Conservation (phyloP, 2,329 filamentous ascomycete species). For the Phialophora chinensis region DNA sequence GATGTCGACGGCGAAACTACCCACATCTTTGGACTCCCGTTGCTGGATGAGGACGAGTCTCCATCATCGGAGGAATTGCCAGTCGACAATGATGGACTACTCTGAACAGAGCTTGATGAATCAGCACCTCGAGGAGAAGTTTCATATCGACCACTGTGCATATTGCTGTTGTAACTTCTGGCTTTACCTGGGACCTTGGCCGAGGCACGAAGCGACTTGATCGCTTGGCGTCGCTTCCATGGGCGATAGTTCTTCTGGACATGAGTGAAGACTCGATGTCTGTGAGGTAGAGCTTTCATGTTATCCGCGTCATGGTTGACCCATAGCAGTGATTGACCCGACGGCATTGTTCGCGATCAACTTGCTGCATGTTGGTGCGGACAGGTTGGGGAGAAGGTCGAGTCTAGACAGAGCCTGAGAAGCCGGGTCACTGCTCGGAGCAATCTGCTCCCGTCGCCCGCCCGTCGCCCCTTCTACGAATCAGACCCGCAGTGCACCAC, state of each 20-base stretch:
- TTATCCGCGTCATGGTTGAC: slow-evolving; percentile 25
- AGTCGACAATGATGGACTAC: not conserved
- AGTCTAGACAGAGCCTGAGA: not conserved
- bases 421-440: not conserved
- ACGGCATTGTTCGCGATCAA: slow-evolving; percentile 6
- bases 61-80: not conserved
- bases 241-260: slow-evolving; percentile 24
- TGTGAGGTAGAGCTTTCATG: slow-evolving; percentile 21
- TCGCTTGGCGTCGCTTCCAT: slow-evolving; percentile 25
- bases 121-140: not conserved
- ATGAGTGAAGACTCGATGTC: slow-evolving; percentile 23
- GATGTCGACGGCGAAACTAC: slow-evolving; percentile 1
- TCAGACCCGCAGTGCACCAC: not conserved
- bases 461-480: not conserved
- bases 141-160: too few species aligned
- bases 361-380: not conserved
- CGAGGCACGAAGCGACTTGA: slow-evolving; percentile 15
- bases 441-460: not conserved
- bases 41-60: not conserved
- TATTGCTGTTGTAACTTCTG: not conserved
- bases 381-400: not conserved
- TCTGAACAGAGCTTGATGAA: slow-evolving; percentile 1
- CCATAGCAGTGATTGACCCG: slow-evolving; percentile 15
- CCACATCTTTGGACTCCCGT: slow-evolving; percentile 1
- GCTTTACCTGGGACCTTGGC: slow-evolving; percentile 7